phyloP scores from a whole-genome alignment of 2,329 filamentous ascomycete genomes.

The Penicillium sp. region DNA sequence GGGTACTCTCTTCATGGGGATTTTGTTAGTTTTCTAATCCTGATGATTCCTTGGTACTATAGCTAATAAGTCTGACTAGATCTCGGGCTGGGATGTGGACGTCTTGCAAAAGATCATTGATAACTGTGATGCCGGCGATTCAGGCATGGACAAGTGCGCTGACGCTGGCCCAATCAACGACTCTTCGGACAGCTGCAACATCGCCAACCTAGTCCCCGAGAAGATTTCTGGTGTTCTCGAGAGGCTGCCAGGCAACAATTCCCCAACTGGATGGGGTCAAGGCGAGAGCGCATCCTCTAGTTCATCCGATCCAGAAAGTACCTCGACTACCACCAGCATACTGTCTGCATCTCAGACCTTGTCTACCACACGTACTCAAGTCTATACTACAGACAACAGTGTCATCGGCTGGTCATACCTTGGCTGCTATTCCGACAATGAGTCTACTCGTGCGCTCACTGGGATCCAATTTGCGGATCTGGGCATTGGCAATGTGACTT shows the following conservation, averaged over 20 bases:
- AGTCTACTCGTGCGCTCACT: conserved; percentile 41
- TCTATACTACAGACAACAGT: not conserved
- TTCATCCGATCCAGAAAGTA: not conserved
- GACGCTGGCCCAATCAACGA: conserved; percentile 16
- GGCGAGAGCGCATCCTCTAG: not conserved
- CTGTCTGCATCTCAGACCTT: not conserved
- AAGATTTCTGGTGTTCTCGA: conserved; percentile 16
- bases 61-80: conserved; percentile 7
- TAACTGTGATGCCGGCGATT: conserved; percentile 17
- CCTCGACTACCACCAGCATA: conserved; percentile 2
- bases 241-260: conserved; percentile 18
- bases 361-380: not conserved
- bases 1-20: conserved; percentile 20
- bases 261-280: conserved; percentile 20
- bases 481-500: conserved; percentile 43
- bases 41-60: not conserved
- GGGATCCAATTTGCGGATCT: conserved; percentile 43
- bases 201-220: conserved; percentile 17
- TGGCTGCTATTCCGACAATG: conserved; percentile 50
- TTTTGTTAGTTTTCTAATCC: conserved; percentile 11
- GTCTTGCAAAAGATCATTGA: conserved; percentile 22
- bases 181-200: conserved; percentile 15
- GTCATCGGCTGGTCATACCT: conserved; percentile 4
- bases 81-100: conserved; percentile 17
- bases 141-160: conserved; percentile 19